Conservation (phyloP, 1,139 yeast species). For the Pichia cactophila region DNA sequence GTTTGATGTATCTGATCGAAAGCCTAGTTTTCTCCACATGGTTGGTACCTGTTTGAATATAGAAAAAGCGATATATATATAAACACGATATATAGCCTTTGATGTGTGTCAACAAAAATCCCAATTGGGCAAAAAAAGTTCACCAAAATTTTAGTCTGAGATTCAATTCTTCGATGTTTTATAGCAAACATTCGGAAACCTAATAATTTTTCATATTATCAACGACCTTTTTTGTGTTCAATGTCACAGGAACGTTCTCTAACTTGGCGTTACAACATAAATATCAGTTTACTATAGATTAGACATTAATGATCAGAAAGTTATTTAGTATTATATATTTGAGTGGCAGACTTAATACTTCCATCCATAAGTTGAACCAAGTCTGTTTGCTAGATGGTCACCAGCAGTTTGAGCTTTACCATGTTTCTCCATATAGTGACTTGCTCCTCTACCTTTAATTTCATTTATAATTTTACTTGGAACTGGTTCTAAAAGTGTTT, state of each 20-base stretch:
- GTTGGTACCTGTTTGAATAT: neutral
- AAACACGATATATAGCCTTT: too few species aligned
- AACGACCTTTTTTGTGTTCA: too few species aligned
- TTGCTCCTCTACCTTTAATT: constrained; percentile 43
- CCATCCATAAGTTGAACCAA: constrained; percentile 55
- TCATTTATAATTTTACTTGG: constrained; percentile 48
- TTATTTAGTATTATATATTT: neutral
- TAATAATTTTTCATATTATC: too few species aligned
- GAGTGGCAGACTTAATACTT: constrained; percentile 6
- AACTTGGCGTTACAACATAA: too few species aligned
- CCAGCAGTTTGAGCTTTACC: constrained; percentile 49
- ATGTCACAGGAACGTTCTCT: too few species aligned
- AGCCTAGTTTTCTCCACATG: neutral
- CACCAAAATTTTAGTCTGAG: neutral
- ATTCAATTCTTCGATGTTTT: too few species aligned
- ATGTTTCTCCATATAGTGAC: constrained; percentile 29
- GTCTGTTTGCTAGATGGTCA: constrained; percentile 56
- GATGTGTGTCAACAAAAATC: neutral
- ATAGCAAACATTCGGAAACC: too few species aligned
- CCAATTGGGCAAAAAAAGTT: neutral
- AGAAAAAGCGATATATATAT: too few species aligned
- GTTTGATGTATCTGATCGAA: neutral
- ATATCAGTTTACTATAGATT: too few species aligned
- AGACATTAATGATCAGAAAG: too few species aligned
- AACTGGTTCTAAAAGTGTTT: constrained; percentile 58